Conservation (phyloP, 257 asterid genomes). For the Agastache rugosa region DNA sequence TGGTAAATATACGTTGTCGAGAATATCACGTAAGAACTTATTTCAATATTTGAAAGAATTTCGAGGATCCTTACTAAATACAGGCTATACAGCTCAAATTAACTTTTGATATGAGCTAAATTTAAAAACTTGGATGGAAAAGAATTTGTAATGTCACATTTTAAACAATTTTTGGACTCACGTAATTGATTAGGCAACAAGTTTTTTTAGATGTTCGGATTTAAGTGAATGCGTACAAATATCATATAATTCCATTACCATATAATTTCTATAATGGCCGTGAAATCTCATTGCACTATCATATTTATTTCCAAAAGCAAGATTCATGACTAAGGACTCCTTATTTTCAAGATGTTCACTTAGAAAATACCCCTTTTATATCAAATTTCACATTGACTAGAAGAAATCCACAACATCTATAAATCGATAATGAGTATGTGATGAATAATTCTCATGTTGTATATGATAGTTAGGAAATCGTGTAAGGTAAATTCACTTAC, state of each 20-base stretch:
- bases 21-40: no score
- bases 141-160: background rate
- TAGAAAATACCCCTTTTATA: background rate
- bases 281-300: background rate
- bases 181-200: background rate
- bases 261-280: background rate
- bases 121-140: no score
- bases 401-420: no score
- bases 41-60: no score
- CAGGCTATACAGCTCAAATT: no score
- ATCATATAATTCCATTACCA: background rate
- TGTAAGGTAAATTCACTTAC: no score
- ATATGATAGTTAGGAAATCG: no score
- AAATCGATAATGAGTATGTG: no score
- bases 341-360: background rate
- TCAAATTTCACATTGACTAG: background rate
- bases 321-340: no score
- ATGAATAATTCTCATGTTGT: no score
- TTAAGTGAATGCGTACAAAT: background rate
- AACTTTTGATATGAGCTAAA: no score
- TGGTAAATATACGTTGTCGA: background rate
- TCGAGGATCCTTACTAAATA: no score
- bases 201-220: background rate
- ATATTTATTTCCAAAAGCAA: background rate
- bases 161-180: background rate